phyloP scores from a whole-genome alignment of 73 alveolate species.

The Tetrahymena elliotti region DNA sequence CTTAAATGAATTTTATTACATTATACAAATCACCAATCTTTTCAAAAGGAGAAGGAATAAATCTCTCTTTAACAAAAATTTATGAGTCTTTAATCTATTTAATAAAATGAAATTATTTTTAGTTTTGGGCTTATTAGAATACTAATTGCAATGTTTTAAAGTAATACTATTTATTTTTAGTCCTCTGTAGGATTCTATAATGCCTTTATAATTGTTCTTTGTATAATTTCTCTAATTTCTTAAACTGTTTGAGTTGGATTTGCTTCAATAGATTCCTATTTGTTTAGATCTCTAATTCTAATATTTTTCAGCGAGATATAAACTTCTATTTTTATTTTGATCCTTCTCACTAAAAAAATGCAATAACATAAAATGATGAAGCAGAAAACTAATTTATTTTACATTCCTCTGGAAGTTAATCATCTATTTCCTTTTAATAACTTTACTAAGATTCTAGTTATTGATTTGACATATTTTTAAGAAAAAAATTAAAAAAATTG shows the following conservation, averaged over 20 bases:
- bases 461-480: not conserved
- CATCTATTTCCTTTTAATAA: not conserved
- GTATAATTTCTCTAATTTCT: not conserved
- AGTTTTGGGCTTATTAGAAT: not conserved
- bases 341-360: not conserved
- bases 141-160: not conserved
- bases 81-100: not conserved
- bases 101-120: not conserved
- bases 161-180: not conserved
- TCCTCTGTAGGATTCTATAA: not conserved
- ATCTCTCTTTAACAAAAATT: not conserved
- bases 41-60: not conserved
- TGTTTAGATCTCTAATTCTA: not conserved
- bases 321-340: not conserved
- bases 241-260: not conserved
- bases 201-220: not conserved
- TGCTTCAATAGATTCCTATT: not conserved
- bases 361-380: not conserved
- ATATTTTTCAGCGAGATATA: not conserved
- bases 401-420: not conserved
- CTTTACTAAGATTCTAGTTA: not conserved
- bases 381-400: not conserved
- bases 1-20: not conserved
- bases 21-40: not conserved
- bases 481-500: no score